Conservation (phyloP, 257 asterid species). For the Cruciata laevipes region DNA sequence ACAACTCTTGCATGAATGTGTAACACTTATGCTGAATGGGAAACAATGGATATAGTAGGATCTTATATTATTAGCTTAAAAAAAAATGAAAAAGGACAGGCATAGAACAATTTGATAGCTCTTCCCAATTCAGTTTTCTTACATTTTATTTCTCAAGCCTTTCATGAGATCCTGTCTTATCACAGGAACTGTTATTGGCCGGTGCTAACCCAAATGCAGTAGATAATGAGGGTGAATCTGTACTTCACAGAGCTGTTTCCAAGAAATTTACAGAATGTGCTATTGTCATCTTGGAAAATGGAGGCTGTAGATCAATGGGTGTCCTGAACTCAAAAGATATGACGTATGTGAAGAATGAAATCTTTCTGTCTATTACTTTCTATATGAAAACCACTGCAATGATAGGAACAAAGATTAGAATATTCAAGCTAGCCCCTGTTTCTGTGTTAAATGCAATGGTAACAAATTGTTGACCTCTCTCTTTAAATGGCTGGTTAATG, state of each 20-base stretch:
- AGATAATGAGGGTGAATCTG: slow-evolving; percentile 98
- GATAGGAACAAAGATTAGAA: background rate
- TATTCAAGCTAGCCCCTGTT: background rate
- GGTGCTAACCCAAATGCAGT: slow-evolving; percentile 99
- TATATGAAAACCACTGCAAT: background rate
- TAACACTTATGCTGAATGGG: background rate
- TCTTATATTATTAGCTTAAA: background rate
- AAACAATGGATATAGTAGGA: background rate
- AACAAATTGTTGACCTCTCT: background rate
- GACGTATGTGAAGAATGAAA: slow-evolving; percentile 63
- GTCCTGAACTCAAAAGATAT: slow-evolving; percentile 69
- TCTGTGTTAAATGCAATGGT: background rate
- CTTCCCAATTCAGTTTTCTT: slow-evolving; percentile 6
- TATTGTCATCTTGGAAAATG: slow-evolving; percentile 81
- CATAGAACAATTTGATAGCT: background rate
- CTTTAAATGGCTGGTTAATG: background rate
- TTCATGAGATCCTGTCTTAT: slow-evolving; percentile 22
- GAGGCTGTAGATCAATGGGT: slow-evolving; percentile 94
- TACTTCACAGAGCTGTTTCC: slow-evolving; percentile 94
- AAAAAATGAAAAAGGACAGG: background rate
- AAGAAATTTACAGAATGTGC: slow-evolving; percentile 94
- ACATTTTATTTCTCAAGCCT: background rate
- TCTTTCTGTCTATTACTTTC: slow-evolving; percentile 2
- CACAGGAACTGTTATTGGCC: slow-evolving; percentile 77
- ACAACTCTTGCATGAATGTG: background rate